Evolutionary conservation across 192 early-diverging fungal species (phyloP).

Genomic region (Gigaspora rosea): DNA sequence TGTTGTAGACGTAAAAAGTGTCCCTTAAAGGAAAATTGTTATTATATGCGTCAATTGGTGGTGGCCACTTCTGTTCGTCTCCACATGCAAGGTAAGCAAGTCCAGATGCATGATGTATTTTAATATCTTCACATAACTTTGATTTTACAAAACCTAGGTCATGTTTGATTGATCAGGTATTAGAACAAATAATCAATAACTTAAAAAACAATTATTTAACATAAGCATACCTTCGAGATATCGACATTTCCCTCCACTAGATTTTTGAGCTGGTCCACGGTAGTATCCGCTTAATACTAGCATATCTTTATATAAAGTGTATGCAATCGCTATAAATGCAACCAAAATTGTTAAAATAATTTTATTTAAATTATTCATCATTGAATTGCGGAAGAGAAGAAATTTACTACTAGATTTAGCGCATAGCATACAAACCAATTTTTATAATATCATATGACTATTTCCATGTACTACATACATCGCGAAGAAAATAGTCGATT

Average conservation of each 20-base stretch:
- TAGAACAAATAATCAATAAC: background rate
- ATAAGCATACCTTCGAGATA: background rate
- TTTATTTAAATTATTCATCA: too few species aligned
- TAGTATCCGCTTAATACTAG: background rate
- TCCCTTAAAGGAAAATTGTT: constrained; percentile 34
- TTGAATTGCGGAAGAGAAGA: too few species aligned
- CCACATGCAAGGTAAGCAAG: constrained; percentile 62
- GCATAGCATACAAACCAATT: too few species aligned
- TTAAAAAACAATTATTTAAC: background rate
- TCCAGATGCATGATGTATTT: constrained; percentile 52
- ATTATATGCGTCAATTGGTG: constrained; percentile 33
- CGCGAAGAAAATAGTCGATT: too few species aligned
- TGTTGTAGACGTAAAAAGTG: constrained; percentile 52
- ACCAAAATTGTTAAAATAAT: background rate
- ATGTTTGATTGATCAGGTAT: background rate
- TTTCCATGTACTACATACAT: too few species aligned
- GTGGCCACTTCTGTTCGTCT: constrained; percentile 46
- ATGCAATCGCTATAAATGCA: background rate
- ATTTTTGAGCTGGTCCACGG: background rate
- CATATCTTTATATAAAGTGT: background rate
- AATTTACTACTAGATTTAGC: too few species aligned
- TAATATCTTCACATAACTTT: constrained; percentile 62
- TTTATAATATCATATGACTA: too few species aligned
- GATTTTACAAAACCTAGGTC: constrained; percentile 8
- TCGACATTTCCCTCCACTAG: background rate